Evolutionary conservation across 1,284 basidiomycete species (phyloP), one percentile per base, ranked within the genome.

Genomic region (Moniliophthora roreri): DNA sequence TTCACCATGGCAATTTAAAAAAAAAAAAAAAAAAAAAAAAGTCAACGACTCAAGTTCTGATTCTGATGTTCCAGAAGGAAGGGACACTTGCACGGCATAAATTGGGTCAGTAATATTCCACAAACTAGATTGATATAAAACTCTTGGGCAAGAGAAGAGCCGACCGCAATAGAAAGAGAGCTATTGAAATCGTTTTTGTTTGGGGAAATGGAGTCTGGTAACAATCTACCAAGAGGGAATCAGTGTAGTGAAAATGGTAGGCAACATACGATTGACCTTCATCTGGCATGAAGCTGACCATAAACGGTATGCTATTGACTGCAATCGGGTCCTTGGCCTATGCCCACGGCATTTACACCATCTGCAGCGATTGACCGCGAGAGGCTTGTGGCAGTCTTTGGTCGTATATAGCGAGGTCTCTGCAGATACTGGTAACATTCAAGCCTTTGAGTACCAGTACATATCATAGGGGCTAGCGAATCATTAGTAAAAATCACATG

Each of bases 201-300:
- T 10, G 60, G 59, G 20, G 52, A 35, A 1, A 49, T 37, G 8
- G 38, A 53, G 23, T 45, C 48, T 5, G 15, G 8, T 11, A 35
- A 11, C 6, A 35, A 46, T 15, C n/a, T n/a, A n/a, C n/a, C 45
- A 42, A 18, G 20, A 21, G 6, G 34, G 13, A 5, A 21, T 11
- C 9, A 23, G 6, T 9, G n/a, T n/a, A 13, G 21, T 7, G 15
- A 9, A 20, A 16, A n/a, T 34, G n/a, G 18, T 1, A 24, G 16
- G 11, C 15, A 18, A 56, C 60, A 23, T 21, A 62, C 60, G 60
- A 62, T 36, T 62, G 59, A 15, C 55, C 58, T 50, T 62, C 60
- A n/a, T 62, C 60, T 1, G 58, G 58, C 58, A 62, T 60, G 42
- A 60, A 62, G 1, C 60, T 59, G 9, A 57, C 52, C 51, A 62